phyloP scores from a whole-genome alignment of 2,329 filamentous ascomycete species.

The Phyllachora maydis region DNA sequence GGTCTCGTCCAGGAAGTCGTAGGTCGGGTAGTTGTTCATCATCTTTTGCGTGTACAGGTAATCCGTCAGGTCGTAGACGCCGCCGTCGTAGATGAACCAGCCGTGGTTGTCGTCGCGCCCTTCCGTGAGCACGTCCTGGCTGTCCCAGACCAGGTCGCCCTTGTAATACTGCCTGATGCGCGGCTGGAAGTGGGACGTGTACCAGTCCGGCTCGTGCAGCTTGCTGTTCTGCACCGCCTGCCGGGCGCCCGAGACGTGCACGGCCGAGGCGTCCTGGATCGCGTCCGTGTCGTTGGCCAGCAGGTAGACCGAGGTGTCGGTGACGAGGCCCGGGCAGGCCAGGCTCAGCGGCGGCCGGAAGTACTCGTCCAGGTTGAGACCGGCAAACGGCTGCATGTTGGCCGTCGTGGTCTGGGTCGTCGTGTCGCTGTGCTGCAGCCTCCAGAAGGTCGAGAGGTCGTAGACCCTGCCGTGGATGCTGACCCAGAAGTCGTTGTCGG shows the following conservation, averaged over 20 bases:
- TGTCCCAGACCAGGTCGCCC: constrained; percentile 60
- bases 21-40: constrained; percentile 30
- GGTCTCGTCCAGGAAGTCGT: constrained; percentile 51
- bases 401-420: constrained; percentile 34
- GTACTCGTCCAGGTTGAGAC: constrained; percentile 63
- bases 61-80: constrained; percentile 76
- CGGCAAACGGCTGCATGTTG: constrained; percentile 60
- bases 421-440: constrained; percentile 61
- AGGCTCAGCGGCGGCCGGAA: constrained; percentile 59
- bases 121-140: constrained; percentile 34
- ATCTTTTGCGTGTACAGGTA: constrained; percentile 62
- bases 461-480: constrained; percentile 78
- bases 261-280: constrained; percentile 20
- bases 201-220: constrained; percentile 54
- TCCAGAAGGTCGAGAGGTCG: constrained; percentile 81
- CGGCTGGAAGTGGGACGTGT: constrained; percentile 50
- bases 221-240: constrained; percentile 33
- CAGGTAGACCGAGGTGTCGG: constrained; percentile 35
- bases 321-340: constrained; percentile 55
- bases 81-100: constrained; percentile 62
- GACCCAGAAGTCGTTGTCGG: constrained; percentile 65
- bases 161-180: constrained; percentile 74
- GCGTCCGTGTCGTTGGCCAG: constrained; percentile 3
- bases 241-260: constrained; percentile 50
- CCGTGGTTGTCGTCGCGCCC: constrained; percentile 46